phyloP scores from a whole-genome alignment of 768 basidiomycete genomes.

The Antrodiella citrinella region DNA sequence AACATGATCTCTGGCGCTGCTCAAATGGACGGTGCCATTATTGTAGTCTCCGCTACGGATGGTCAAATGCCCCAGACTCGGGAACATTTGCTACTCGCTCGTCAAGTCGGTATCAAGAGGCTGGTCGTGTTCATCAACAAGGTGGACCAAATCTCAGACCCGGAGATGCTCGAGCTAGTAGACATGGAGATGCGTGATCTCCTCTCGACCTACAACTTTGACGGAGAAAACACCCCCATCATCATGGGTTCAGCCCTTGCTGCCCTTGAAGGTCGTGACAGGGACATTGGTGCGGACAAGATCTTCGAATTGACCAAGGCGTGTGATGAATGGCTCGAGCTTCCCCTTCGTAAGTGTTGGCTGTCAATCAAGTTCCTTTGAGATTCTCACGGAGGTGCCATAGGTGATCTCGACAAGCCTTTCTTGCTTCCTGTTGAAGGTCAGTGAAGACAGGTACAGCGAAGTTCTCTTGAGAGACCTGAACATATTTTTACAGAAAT shows the following conservation, averaged over 20 bases:
- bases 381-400: neutral
- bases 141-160: constrained; percentile 92
- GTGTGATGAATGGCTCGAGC: constrained; percentile 92
- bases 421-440: constrained; percentile 95
- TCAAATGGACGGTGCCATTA: constrained; percentile 94
- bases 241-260: constrained; percentile 95
- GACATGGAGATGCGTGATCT: constrained; percentile 99
- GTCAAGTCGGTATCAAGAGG: constrained; percentile 96
- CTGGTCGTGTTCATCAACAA: constrained; percentile 99
- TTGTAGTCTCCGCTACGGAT: constrained; percentile 96
- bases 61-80: constrained; percentile 99
- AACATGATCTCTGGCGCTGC: constrained; percentile 99
- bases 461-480: neutral
- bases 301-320: constrained; percentile 76
- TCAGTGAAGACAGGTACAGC: constrained; percentile 16
- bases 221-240: constrained; percentile 97
- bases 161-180: constrained; percentile 97
- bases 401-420: constrained; percentile 94
- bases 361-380: neutral
- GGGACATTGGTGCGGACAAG: constrained; percentile 72
- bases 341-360: constrained; percentile 68
- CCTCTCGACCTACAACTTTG: constrained; percentile 84
- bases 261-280: constrained; percentile 81
- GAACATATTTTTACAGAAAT: constrained; percentile 53
- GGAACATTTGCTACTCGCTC: constrained; percentile 94